phyloP scores from a whole-genome alignment of 495 filamentous ascomycete genomes.

The Usnea hakonensis region DNA sequence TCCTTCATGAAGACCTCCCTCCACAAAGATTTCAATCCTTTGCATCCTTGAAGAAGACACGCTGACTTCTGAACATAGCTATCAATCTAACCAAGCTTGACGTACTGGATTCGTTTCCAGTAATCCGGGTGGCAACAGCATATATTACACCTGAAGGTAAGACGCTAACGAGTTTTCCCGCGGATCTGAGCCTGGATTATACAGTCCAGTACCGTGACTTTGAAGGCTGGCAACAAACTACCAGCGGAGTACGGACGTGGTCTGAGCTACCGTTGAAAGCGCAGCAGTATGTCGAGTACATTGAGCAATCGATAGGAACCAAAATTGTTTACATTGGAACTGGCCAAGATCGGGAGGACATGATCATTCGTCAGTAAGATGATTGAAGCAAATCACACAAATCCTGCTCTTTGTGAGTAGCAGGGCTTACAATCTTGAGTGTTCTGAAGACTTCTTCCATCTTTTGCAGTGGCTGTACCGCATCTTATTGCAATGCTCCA shows the following conservation, averaged over 20 bases:
- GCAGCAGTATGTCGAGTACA: constrained; percentile 65
- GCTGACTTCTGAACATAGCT: neutral
- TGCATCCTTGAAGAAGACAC: neutral
- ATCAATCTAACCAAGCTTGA: constrained; percentile 53
- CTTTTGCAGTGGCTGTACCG: too few relatives aligned
- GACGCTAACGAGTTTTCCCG: constrained; percentile 54
- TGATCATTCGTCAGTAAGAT: constrained; percentile 39
- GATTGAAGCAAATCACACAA: too few relatives aligned
- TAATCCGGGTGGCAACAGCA: constrained; percentile 68
- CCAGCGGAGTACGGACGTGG: constrained; percentile 51
- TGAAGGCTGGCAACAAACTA: constrained; percentile 68
- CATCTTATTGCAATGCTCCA: too few relatives aligned
- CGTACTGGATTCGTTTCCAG: constrained; percentile 72
- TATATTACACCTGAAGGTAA: constrained; percentile 50
- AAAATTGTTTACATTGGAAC: constrained; percentile 70
- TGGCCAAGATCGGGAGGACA: constrained; percentile 61
- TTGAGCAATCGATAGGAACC: constrained; percentile 67
- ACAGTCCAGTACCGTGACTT: constrained; percentile 65
- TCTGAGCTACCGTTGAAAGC: constrained; percentile 69
- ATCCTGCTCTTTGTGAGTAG: too few relatives aligned
- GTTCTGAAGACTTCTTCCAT: too few relatives aligned
- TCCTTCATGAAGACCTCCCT: neutral
- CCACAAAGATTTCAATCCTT: neutral
- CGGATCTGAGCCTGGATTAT: constrained; percentile 50
- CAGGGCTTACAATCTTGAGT: too few relatives aligned